Evolutionary conservation across 2,329 filamentous ascomycete species (phyloP), one percentile per base, ranked within the genome.

Genomic region (Amauroascus verrucosus): DNA sequence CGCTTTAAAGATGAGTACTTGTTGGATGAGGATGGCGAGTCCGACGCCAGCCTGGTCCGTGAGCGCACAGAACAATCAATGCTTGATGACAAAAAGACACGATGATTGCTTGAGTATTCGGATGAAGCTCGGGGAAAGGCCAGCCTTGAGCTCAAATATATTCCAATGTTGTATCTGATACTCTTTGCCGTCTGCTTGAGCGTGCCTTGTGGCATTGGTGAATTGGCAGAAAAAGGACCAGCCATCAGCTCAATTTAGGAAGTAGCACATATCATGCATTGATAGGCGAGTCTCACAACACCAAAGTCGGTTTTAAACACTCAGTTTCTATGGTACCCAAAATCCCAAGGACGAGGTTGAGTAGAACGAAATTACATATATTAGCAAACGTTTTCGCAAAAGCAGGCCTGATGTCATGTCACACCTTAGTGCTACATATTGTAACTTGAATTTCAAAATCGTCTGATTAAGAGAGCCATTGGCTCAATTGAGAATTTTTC

Each of bases 1-100:
- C 73, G 84, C 60, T 63, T 72, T 53, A 70, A 70, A 41, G 62
- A 58, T 6, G 41, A 54, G 8, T 44, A 20, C 16, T 30, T 46
- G 22, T 33, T 45, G 32, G 46, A 56, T 26, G 49, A 56, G 26
- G 53, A 48, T 37, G 24, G 26, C 26, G 41, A 40, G 13, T 41
- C 32, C 9, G 30, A 38, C 16, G 47, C 46, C 16, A 26, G 20
- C 1, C 11, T 20, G 13, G 41, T 32, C 9, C 16, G 40, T 38
- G 37, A 26, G 22, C n/a, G 13, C 35, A 35, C 6, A 14, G 41
- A 14, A 13, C 3, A 35, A 16, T 8, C 28, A 30, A 16, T 43
- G 35, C 24, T 2, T 6, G 53, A 51, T 30, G 48, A 55, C 37
- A 48, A 45, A 9, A 45, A 45, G 24, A 45, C 41, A 16, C 5